Conservation (phyloP, 768 basidiomycete genomes). For the Psilocybe subaeruginosa region DNA sequence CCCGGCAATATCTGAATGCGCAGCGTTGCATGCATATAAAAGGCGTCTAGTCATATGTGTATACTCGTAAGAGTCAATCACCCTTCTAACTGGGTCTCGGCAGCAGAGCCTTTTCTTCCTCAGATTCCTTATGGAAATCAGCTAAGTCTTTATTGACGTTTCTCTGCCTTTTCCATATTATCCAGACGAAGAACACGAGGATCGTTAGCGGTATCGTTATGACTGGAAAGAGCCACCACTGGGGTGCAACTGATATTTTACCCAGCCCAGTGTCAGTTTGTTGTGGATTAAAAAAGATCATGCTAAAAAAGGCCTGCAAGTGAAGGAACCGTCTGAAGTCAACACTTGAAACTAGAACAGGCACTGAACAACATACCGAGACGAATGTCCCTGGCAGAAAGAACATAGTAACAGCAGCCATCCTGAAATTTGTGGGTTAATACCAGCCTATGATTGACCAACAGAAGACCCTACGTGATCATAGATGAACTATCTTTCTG, state of each 20-base stretch:
- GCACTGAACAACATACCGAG: neutral
- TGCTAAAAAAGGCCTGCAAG: slow-evolving; percentile 13
- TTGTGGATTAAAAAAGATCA: slow-evolving; percentile 9
- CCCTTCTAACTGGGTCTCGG: neutral
- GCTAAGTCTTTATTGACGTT: neutral
- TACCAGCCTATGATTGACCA: neutral
- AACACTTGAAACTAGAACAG: neutral
- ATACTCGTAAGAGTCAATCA: too few species aligned
- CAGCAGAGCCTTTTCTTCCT: neutral
- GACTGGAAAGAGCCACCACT: slow-evolving; percentile 10
- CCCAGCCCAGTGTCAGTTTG: neutral
- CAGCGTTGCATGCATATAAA: too few species aligned
- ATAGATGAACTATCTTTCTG: slow-evolving; percentile 16
- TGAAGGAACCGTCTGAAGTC: neutral
- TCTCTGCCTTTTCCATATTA: slow-evolving; percentile 6
- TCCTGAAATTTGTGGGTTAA: neutral
- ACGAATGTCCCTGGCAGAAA: slow-evolving; percentile 16
- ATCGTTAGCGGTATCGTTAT: slow-evolving; percentile 14
- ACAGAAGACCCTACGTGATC: slow-evolving; percentile 10
- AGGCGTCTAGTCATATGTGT: too few species aligned
- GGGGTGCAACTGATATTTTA: neutral
- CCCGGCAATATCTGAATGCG: neutral
- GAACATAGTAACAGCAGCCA: slow-evolving; percentile 17
- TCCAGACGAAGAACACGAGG: slow-evolving; percentile 8
- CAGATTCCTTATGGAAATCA: neutral